A percentile compares a stretch with the other conserved stretches of the same genome.
These are phyloP conservation scores for Vigna trinervia DNA, from an alignment of 306 rosid species.

Conservation along the genomic window DNA sequence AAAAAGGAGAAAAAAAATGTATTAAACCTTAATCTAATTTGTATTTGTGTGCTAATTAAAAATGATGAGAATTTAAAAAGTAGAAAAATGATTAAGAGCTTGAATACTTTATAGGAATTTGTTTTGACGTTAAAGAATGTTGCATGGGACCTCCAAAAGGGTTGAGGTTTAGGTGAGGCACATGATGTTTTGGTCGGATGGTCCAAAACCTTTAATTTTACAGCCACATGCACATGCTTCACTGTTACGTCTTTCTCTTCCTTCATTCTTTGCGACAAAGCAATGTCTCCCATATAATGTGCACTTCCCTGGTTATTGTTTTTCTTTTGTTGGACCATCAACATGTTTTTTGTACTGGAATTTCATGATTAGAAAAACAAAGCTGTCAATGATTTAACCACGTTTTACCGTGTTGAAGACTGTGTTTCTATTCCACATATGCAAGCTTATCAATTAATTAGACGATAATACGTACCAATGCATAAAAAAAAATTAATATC, in stretches of 20 bases:
- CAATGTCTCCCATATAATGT: slow-evolving; percentile 12
- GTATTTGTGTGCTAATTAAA: not conserved
- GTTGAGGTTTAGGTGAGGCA: slow-evolving; percentile 2
- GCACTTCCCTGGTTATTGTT: not conserved
- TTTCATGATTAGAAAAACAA: not conserved
- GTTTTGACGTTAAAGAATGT: slow-evolving; percentile 20
- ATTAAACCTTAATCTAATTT: no score
- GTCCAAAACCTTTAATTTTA: slow-evolving; percentile 6
- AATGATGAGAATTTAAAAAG: not conserved
- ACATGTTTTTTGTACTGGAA: not conserved
- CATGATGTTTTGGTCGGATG: not conserved
- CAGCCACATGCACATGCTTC: slow-evolving; percentile 30
- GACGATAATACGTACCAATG: no score
- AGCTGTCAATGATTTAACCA: not conserved
- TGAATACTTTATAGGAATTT: not conserved
- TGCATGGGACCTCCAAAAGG: slow-evolving; percentile 3
- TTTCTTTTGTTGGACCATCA: not conserved
- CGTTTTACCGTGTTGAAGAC: no score
- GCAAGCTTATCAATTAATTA: no score
- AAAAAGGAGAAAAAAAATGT: no score
- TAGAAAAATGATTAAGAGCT: not conserved
- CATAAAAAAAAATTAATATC: no score
- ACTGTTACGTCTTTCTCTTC: slow-evolving; percentile 12
- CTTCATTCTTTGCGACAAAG: slow-evolving; percentile 30
- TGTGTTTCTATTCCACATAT: no score